Conservation (phyloP, 1,284 basidiomycete species). For the Tetrapyrgos nigripes region DNA sequence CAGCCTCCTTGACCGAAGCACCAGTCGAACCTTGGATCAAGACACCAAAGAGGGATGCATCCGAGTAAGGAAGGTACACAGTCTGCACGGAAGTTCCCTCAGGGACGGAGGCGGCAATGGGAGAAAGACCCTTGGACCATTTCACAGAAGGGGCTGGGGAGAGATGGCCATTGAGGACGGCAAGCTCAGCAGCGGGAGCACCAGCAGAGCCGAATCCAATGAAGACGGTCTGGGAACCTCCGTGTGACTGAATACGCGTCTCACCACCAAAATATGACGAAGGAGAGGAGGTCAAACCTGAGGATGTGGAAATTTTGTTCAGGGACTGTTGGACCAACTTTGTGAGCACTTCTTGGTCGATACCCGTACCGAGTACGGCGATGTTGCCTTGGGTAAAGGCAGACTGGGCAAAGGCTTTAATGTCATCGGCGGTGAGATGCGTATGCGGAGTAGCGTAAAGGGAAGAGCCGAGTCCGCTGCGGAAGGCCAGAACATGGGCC, state of each 20-base stretch:
- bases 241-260: slow-evolving; percentile 69
- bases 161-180: slow-evolving; percentile 81
- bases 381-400: slow-evolving; percentile 83
- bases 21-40: slow-evolving; percentile 70
- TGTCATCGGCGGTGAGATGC: slow-evolving; percentile 68
- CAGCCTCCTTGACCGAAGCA: slow-evolving; percentile 67
- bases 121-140: slow-evolving; percentile 80
- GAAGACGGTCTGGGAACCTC: slow-evolving; percentile 77
- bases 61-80: slow-evolving; percentile 87
- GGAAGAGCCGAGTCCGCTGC: slow-evolving; percentile 87
- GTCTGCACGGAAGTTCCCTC: slow-evolving; percentile 66
- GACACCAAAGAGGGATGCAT: slow-evolving; percentile 86
- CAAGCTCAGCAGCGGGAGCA: slow-evolving; percentile 69
- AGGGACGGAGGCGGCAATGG: slow-evolving; percentile 64
- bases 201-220: slow-evolving; percentile 81
- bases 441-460: slow-evolving; percentile 81
- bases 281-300: slow-evolving; percentile 47
- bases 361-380: slow-evolving; percentile 86
- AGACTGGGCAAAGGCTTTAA: slow-evolving; percentile 75
- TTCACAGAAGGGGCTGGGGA: slow-evolving; percentile 80
- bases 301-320: slow-evolving; percentile 49
- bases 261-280: slow-evolving; percentile 87
- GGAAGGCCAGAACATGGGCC: slow-evolving; percentile 91
- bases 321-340: slow-evolving; percentile 79
- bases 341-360: slow-evolving; percentile 73